These are phyloP conservation scores for Aspergillus oerlinghausenensis DNA, from an alignment of 2,329 filamentous ascomycete genomes.

Conservation along the genomic window DNA sequence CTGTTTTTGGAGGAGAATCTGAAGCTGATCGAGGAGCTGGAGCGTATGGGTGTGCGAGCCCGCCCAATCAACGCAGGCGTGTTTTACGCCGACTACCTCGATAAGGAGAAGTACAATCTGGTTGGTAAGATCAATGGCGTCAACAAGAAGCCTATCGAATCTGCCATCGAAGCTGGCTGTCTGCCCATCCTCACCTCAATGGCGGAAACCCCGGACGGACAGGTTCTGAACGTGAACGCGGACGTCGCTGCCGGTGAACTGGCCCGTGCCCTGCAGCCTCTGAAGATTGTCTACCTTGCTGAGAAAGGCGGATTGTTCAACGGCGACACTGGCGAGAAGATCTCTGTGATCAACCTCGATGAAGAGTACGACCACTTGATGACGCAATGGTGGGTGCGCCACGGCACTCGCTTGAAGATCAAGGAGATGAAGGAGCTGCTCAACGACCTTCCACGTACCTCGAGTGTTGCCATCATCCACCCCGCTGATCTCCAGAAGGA, in stretches of 20 bases:
- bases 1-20: slow-evolving; percentile 95
- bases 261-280: slow-evolving; percentile 78
- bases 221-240: slow-evolving; percentile 94
- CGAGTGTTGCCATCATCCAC: slow-evolving; percentile 95
- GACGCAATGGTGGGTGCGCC: slow-evolving; percentile 90
- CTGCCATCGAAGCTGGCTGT: slow-evolving; percentile 83
- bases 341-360: slow-evolving; percentile 94
- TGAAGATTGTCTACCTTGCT: slow-evolving; percentile 98
- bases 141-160: slow-evolving; percentile 84
- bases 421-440: slow-evolving; percentile 94
- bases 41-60: slow-evolving; percentile 82
- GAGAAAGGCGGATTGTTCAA: slow-evolving; percentile 97
- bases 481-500: slow-evolving; percentile 94
- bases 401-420: slow-evolving; percentile 94
- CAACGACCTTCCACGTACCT: slow-evolving; percentile 80
- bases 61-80: slow-evolving; percentile 85
- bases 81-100: slow-evolving; percentile 88
- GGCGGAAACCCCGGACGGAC: slow-evolving; percentile 87
- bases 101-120: slow-evolving; percentile 93
- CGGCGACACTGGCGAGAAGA: slow-evolving; percentile 88
- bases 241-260: slow-evolving; percentile 94
- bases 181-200: slow-evolving; percentile 93
- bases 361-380: slow-evolving; percentile 93
- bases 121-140: slow-evolving; percentile 95
- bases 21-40: slow-evolving; percentile 83